Conservation (phyloP, 768 basidiomycete species). For the Lentinula detonsa region DNA sequence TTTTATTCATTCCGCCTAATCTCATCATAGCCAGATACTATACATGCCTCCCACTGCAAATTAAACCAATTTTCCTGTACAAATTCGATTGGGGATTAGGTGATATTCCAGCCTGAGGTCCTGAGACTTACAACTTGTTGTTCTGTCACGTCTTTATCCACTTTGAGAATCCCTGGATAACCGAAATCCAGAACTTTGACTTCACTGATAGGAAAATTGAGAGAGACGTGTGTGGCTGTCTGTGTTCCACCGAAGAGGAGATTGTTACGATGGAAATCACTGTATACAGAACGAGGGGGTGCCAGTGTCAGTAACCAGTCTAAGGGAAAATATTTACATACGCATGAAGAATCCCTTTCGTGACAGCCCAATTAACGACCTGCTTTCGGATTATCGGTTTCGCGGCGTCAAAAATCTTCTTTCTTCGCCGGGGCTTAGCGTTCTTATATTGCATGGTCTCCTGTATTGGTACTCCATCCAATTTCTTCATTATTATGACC, state of each 20-base stretch:
- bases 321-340: neutral
- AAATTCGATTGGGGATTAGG: neutral
- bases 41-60: neutral
- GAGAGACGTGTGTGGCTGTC: neutral
- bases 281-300: neutral
- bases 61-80: neutral
- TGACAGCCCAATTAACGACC: neutral
- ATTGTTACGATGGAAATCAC: neutral
- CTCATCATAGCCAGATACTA: neutral
- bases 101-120: neutral
- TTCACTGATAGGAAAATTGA: neutral
- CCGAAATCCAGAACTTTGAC: neutral
- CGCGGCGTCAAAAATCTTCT: neutral
- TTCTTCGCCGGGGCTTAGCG: neutral
- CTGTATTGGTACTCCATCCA: neutral
- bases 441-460: neutral
- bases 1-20: too few species aligned
- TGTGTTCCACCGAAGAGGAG: neutral
- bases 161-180: neutral
- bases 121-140: neutral
- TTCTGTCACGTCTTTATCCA: neutral
- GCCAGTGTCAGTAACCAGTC: neutral
- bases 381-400: neutral
- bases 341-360: neutral
- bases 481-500: neutral